Evolutionary conservation across 257 asterid species (phyloP), one percentile per base, ranked within the genome.

Genomic region (Solanum corneliomulleri): DNA sequence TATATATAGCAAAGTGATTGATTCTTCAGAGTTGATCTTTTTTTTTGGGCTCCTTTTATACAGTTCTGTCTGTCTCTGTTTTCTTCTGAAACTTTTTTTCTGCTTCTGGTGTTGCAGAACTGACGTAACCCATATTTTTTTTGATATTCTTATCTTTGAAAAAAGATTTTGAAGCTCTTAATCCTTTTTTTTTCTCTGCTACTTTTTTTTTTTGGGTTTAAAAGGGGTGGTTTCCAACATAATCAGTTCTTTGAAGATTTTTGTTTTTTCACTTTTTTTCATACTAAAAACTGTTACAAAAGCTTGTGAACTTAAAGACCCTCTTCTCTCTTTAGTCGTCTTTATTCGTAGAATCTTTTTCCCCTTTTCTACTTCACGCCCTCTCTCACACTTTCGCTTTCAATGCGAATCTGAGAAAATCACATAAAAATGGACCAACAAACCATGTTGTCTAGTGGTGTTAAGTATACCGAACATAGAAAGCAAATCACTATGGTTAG

Each of bases 341-440:
- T 96, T 95, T 94, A 91, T 91, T 94, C 92, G 90, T 82, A 21
- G 74, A 87, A 87, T 86, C 87, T 87, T 75, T 86, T 42, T 68
- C 56, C 18, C 88, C 84, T 87, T 88, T 91, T 69, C 27, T 76
- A 75, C 88, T 49, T 68, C 82, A 58, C 91, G 62, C 91, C 85
- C 88, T 78, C 88, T 78, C 42, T 62, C 35, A 42, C 84, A 89
- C 89, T 92, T 90, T 87, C 89, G 92, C 77, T 90, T 90, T 91
- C 93, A 89, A 94, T 94, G 98, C 95, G 89, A 93, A 91, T 90
- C 96, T 93, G 95, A 93, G 80, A n/a, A 89, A 58, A 52, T 75
- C 84, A 31, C 76, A 35, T 39, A 86, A 56, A 62, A 11, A 41
- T 82, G 90, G 89, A 89, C 69, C 75, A 86, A 75, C 75, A 84